Conservation (phyloP, 306 rosid genomes). For the Medicago ruthenica region DNA sequence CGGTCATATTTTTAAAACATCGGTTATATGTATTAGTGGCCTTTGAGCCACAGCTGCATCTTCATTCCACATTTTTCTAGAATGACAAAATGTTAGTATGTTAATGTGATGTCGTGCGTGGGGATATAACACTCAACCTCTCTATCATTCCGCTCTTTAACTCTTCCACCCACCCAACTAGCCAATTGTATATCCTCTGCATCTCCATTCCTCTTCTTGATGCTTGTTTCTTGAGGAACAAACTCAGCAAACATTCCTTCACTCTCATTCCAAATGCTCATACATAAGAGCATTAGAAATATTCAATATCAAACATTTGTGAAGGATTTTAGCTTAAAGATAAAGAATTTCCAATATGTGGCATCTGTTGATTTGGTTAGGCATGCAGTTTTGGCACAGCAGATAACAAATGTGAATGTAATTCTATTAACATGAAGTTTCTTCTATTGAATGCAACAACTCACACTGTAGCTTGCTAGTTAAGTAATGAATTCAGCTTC, state of each 20-base stretch:
- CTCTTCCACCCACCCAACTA: too few species aligned
- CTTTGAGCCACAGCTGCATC: slow-evolving; percentile 1
- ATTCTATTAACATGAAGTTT: slow-evolving; percentile 40
- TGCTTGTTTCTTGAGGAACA: slow-evolving; percentile 49
- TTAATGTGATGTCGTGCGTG: too few species aligned
- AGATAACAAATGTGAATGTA: slow-evolving; percentile 36
- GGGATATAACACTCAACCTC: too few species aligned
- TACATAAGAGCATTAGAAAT: not conserved
- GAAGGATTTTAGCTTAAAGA: slow-evolving; percentile 28
- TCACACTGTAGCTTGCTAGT: slow-evolving; percentile 32
- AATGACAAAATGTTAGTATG: too few species aligned
- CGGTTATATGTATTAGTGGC: not conserved
- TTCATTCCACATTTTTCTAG: too few species aligned
- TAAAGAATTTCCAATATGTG: too few species aligned
- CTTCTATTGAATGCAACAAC: slow-evolving; percentile 26
- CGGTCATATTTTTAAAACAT: not conserved
- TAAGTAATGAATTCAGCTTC: slow-evolving; percentile 39
- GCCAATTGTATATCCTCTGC: not conserved
- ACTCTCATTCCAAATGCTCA: slow-evolving; percentile 45
- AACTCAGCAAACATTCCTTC: not conserved
- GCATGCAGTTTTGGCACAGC: not conserved
- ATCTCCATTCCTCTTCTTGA: slow-evolving; percentile 45
- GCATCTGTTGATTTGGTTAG: too few species aligned
- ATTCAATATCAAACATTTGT: not conserved
- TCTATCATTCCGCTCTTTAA: too few species aligned